Conservation (phyloP, 306 rosid genomes). For the Pyrus pyrifolia region DNA sequence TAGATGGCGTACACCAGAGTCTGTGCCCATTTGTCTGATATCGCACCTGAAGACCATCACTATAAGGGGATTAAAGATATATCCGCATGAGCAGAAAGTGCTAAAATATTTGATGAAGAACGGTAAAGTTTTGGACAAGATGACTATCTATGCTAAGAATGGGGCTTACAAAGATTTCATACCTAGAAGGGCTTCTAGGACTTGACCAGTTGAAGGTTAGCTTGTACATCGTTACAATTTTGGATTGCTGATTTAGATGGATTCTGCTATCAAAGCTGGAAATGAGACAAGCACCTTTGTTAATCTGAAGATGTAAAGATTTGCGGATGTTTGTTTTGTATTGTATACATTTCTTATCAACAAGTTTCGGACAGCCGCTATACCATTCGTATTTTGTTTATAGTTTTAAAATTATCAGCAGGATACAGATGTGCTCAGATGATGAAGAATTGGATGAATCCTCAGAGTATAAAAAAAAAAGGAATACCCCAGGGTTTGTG, state of each 20-base stretch:
- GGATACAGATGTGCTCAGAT: no score
- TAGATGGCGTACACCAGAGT: not conserved
- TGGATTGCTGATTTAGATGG: not conserved
- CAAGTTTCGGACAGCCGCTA: no score
- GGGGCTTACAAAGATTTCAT: not conserved
- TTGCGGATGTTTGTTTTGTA: not conserved
- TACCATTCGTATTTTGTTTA: no score
- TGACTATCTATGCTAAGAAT: not conserved
- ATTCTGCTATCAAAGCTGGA: not conserved
- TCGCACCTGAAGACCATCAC: not conserved
- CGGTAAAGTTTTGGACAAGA: not conserved
- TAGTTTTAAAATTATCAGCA: no score
- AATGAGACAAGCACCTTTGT: not conserved
- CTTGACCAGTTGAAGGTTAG: not conserved
- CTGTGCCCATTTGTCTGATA: not conserved
- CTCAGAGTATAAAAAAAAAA: no score
- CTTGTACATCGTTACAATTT: no score
- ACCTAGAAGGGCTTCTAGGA: not conserved
- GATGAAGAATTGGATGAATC: no score
- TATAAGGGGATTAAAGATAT: not conserved
- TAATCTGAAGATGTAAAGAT: not conserved
- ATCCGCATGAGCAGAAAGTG: not conserved
- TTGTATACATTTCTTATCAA: not conserved
- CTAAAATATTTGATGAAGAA: not conserved
- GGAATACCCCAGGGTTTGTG: no score